Evolutionary conservation across 768 basidiomycete species (phyloP).

Genomic region (Russula abietina): DNA sequence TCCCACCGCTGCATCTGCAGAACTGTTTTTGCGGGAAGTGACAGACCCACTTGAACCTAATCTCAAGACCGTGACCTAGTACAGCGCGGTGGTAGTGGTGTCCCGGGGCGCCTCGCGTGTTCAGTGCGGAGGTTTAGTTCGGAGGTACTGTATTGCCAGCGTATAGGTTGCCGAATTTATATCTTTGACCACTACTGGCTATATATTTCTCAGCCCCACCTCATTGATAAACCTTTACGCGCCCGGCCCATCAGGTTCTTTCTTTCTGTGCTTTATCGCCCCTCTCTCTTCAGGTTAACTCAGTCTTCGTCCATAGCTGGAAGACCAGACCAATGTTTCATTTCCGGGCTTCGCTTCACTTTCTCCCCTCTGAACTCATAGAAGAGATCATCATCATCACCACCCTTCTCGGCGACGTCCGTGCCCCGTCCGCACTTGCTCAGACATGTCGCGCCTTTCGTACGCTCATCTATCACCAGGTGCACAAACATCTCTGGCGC

Average conservation of each 20-base stretch:
- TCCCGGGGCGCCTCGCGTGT: no score
- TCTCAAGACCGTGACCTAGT: no score
- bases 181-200: no score
- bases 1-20: no score
- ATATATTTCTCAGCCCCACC: no score
- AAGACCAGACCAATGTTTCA: not conserved
- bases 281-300: not conserved
- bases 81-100: no score
- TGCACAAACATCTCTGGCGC: constrained; percentile 36
- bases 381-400: constrained; percentile 33
- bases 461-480: constrained; percentile 31
- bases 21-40: no score
- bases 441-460: constrained; percentile 32
- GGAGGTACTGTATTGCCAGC: no score
- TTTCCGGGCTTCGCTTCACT: not conserved
- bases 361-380: constrained; percentile 34
- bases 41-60: no score
- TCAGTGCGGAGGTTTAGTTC: no score
- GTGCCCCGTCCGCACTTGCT: constrained; percentile 31
- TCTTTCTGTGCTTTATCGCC: not conserved
- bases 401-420: constrained; percentile 27
- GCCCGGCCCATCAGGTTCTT: not conserved
- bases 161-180: no score
- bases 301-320: not conserved
- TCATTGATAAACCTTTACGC: not conserved